phyloP scores from a whole-genome alignment of 768 basidiomycete genomes.

The Sutorius australiensis region DNA sequence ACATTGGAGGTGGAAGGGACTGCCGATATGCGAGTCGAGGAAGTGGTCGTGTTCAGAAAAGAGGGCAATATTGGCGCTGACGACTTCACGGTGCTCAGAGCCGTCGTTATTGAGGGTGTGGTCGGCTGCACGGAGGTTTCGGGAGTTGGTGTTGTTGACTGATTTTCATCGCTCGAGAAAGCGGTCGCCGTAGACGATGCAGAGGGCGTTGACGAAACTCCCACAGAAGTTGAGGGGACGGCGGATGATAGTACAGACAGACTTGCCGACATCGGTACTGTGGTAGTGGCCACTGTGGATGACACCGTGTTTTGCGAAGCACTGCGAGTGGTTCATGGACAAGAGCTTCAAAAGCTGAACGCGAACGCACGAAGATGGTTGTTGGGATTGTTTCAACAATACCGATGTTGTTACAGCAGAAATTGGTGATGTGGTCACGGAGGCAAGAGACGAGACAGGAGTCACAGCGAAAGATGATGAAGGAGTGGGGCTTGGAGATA shows the following conservation, averaged over 20 bases:
- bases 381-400: constrained; percentile 9
- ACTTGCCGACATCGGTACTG: constrained; percentile 12
- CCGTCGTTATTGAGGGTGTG: constrained; percentile 15
- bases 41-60: constrained; percentile 3
- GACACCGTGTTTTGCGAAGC: constrained; percentile 11
- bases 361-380: constrained; percentile 24
- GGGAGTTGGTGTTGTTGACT: constrained; percentile 18
- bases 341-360: constrained; percentile 1
- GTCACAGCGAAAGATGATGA: constrained; percentile 11
- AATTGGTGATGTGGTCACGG: constrained; percentile 20
- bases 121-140: constrained; percentile 22
- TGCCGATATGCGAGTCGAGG: constrained; percentile 19
- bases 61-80: constrained; percentile 12
- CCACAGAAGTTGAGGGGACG: constrained; percentile 7
- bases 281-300: constrained; percentile 7
- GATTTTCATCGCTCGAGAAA: constrained; percentile 14
- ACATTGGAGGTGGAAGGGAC: constrained; percentile 13
- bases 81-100: constrained; percentile 3
- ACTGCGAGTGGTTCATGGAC: constrained; percentile 18
- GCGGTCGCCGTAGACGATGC: constrained; percentile 14
- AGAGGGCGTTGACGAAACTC: constrained; percentile 4
- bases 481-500: constrained; percentile 1
- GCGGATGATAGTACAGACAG: constrained; percentile 9
- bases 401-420: constrained; percentile 11
- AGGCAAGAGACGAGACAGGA: constrained; percentile 20